Evolutionary conservation across 2,329 filamentous ascomycete genomes (phyloP), one percentile per base, ranked within the genome.

Genomic region (Neofusicoccum kwambonambiense): DNA sequence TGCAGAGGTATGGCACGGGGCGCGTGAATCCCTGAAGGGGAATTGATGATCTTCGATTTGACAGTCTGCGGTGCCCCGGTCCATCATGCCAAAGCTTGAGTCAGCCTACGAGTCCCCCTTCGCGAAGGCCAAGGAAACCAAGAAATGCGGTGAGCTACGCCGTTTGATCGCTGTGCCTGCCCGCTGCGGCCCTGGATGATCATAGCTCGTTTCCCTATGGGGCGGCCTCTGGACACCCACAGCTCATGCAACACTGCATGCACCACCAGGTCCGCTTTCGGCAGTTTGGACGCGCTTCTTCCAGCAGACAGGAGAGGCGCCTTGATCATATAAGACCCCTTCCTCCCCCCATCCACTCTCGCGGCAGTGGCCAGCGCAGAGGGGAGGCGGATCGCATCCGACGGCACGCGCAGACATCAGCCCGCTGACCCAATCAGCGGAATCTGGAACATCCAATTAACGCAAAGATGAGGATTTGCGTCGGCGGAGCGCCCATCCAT

Each of bases 1-100:
- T 64, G 63, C 63, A 64, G 27, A 64, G 27, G n/a, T 15, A 64
- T 64, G 63, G 63, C 63, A 64, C 54, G 63, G 52, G 45, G 63
- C 45, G 54, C 51, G 22, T 49, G 41, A 64, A 57, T 64, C 50
- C 62, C 51, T 41, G 62, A 64, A 39, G 41, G 39, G 45, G 17
- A 60, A 62, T 31, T 51, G 61, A 44, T 34, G 63, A 64, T 64
- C 62, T 64, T 56, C 62, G 62, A 64, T 64, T 54, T 54, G 62
- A 52, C 63, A 60, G 37, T 17, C 44, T 42, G 54, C 44, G 42
- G 35, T 39, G 42, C 54, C 62, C 62, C 62, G 39, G 44, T 51
- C 41, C 44, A 35, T 34, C 52, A 50, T 58, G 8, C 12, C 44
- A 60, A 44, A 51, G 63, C 63, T 64, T 44, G 63, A 60, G 45